These are phyloP conservation scores for Davidsoniella virescens DNA, from an alignment of 2,329 filamentous ascomycete genomes.

Conservation along the genomic window DNA sequence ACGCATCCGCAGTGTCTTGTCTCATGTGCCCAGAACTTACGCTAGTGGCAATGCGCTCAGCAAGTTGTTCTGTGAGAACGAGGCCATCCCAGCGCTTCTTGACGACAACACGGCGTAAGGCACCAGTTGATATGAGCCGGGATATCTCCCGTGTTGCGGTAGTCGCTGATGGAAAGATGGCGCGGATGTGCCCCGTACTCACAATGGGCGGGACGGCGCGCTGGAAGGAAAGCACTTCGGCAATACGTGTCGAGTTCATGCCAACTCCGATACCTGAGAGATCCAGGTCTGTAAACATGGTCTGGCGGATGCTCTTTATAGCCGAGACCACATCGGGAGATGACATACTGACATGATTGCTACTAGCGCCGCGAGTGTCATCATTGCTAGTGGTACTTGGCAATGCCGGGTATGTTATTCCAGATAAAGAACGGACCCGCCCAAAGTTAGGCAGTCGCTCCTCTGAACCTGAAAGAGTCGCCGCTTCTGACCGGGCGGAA, in stretches of 20 bases:
- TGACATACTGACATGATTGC: no score
- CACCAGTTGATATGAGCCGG: constrained; percentile 38
- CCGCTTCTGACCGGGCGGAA: not conserved
- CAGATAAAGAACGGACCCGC: not conserved
- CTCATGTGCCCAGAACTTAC: constrained; percentile 21
- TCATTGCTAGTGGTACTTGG: not conserved
- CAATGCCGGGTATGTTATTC: not conserved
- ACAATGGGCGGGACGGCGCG: constrained; percentile 44
- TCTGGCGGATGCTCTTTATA: constrained; percentile 41
- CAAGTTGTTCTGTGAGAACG: constrained; percentile 39
- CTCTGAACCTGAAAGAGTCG: not conserved
- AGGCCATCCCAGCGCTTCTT: constrained; percentile 47
- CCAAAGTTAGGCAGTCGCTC: not conserved
- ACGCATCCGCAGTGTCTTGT: constrained; percentile 31
- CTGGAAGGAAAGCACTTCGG: constrained; percentile 47
- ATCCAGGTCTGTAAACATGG: constrained; percentile 41
- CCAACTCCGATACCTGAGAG: constrained; percentile 37
- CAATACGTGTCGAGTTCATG: constrained; percentile 46
- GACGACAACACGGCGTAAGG: constrained; percentile 45
- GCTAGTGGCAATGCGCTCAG: constrained; percentile 23
- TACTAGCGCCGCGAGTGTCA: no score
- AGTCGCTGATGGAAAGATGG: constrained; percentile 45
- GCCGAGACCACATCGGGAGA: constrained; percentile 31
- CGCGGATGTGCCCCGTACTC: constrained; percentile 48
- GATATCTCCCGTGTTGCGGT: constrained; percentile 51